These are phyloP conservation scores for Asterionellopsis glacialis DNA, from an alignment of 108 stramenopile genomes.

Conservation along the genomic window DNA sequence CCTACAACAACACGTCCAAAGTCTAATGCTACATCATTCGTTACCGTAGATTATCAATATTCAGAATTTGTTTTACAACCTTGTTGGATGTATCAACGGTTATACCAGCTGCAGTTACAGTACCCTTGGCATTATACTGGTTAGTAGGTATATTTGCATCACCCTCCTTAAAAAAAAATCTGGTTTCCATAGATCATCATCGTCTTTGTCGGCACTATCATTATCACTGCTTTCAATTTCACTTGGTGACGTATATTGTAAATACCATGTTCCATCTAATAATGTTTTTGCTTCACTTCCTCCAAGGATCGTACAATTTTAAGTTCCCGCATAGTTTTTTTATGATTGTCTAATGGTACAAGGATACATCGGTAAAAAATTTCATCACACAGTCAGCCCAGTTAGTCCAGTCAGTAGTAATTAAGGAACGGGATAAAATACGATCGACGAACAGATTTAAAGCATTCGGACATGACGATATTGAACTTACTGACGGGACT, in stretches of 20 bases:
- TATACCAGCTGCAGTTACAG: constrained; percentile 52
- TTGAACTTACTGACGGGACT: too few species aligned
- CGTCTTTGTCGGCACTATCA: not conserved
- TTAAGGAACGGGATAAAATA: too few species aligned
- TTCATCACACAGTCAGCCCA: too few species aligned
- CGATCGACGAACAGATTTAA: too few species aligned
- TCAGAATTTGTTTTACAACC: constrained; percentile 57
- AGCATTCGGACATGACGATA: too few species aligned
- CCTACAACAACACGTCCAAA: constrained; percentile 49
- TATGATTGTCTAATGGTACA: too few species aligned
- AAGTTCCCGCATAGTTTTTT: too few species aligned
- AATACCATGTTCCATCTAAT: constrained; percentile 63
- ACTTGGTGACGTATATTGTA: constrained; percentile 69
- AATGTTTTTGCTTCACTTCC: constrained; percentile 28
- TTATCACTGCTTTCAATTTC: constrained; percentile 15
- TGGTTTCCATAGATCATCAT: constrained; percentile 35
- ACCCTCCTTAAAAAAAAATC: constrained; percentile 8
- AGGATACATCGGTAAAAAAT: too few species aligned
- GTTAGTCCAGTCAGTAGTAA: too few species aligned
- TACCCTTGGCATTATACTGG: constrained; percentile 41
- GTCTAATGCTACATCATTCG: constrained; percentile 52
- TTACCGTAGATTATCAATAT: constrained; percentile 34
- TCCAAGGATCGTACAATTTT: too few species aligned
- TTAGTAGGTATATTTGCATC: constrained; percentile 43
- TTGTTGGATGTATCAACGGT: constrained; percentile 55